These are phyloP conservation scores for Akanthomyces muscarius DNA, from an alignment of 2,329 filamentous ascomycete species.

Conservation along the genomic window DNA sequence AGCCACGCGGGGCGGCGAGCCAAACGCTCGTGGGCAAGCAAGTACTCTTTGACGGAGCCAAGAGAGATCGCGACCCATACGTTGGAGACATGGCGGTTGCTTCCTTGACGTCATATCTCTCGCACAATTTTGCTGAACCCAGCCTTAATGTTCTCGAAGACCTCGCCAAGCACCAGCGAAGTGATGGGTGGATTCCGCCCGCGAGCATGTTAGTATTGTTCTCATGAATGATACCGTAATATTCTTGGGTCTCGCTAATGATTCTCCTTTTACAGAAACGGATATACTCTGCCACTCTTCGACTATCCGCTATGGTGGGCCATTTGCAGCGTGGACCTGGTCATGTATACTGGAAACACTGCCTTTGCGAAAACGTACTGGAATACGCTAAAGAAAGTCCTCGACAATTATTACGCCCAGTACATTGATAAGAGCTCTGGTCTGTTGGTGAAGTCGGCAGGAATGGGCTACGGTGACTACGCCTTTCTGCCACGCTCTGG, in stretches of 20 bases:
- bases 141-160: conserved; percentile 46
- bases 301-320: conserved; percentile 54
- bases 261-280: conserved; percentile 28
- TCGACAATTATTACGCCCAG: conserved; percentile 44
- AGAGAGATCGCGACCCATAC: conserved; percentile 51
- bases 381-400: conserved; percentile 33
- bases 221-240: neutral
- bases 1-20: conserved; percentile 43
- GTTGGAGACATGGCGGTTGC: conserved; percentile 49
- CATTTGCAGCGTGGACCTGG: conserved; percentile 43
- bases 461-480: conserved; percentile 45
- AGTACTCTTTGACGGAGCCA: conserved; percentile 48
- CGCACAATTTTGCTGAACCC: conserved; percentile 39
- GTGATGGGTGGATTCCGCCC: conserved; percentile 51
- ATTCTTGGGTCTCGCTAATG: neutral
- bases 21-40: conserved; percentile 41
- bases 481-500: conserved; percentile 47
- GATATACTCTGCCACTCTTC: conserved; percentile 45
- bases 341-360: conserved; percentile 46
- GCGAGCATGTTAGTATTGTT: conserved; percentile 42
- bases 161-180: conserved; percentile 44
- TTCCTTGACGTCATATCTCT: conserved; percentile 44
- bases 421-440: conserved; percentile 37
- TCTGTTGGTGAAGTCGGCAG: conserved; percentile 38
- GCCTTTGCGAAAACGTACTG: conserved; percentile 41